Conservation (phyloP, 306 rosid species). For the Trifolium dubium region DNA sequence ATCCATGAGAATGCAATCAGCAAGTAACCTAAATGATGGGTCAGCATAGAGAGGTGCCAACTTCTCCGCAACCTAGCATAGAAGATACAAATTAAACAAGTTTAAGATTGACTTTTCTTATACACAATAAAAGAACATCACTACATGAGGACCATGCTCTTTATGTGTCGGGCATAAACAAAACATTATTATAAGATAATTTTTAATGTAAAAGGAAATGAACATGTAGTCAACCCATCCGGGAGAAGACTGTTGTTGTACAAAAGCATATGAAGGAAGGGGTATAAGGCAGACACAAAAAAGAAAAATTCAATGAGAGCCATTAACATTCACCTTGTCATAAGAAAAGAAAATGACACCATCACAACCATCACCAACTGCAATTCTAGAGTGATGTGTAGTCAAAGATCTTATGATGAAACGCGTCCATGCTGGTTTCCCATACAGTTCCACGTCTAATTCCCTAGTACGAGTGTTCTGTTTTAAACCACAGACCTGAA, state of each 20-base stretch:
- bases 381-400: conserved; percentile 76
- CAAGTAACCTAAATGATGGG: conserved; percentile 83
- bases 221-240: background rate
- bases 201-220: conserved; percentile 31
- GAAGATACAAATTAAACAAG: conserved; percentile 35
- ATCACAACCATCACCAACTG: conserved; percentile 94
- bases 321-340: conserved; percentile 68
- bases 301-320: conserved; percentile 10
- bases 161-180: conserved; percentile 20
- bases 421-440: conserved; percentile 69
- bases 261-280: conserved; percentile 22
- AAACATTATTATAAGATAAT: background rate
- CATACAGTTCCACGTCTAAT: conserved; percentile 54
- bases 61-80: conserved; percentile 65
- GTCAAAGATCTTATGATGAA: conserved; percentile 77
- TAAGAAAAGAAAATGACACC: conserved; percentile 77
- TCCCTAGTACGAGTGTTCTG: conserved; percentile 61
- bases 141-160: conserved; percentile 21
- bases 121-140: conserved; percentile 22
- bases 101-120: conserved; percentile 29
- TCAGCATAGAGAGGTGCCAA: conserved; percentile 80
- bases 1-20: conserved; percentile 87
- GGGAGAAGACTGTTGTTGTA: background rate
- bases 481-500: conserved; percentile 80
- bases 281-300: conserved; percentile 8